Base-by-base conservation (phyloP, 257 asterid genomes). In the Primulina eburnea region DNA sequence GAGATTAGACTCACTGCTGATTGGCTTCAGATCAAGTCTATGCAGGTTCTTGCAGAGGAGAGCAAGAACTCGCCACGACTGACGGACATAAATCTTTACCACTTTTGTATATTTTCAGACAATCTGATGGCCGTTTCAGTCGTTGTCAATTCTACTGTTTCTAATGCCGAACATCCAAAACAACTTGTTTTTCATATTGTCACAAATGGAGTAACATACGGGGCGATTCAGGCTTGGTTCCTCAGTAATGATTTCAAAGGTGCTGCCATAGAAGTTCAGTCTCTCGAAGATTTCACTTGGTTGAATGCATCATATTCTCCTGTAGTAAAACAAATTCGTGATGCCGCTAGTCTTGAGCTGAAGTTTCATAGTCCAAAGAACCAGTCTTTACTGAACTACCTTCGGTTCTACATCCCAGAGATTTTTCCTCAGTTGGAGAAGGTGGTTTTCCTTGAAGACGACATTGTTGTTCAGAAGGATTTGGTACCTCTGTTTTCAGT, bases 171-270 rank as follows among this genome's bases (percentile, higher is more conserved):
- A 73, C 96, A 89, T 75, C 95, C 97, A 2, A 76, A 78, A 73
- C 96, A 92, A 86, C 92, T 89, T 2, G 92, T 90, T 7, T 92
- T 92, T 78, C 98, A 92, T 66, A 71, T 92, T 0, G 97, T 92
- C 40, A 92, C 98, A 4, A 83, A 84, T 68, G 85, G 82, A 62
- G 78, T 87, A 6, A 85, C 84, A 73, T 85, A 85, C 3, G 95
- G 96, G 56, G 87, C 85, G 6, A 90, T 92, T 96, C 92, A 88
- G 72, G 90, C 94, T 70, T 92, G 97, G 98, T 92, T 90, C 70
- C 76, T 90, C 17, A 68, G 78, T 57, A 84, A 84, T 62, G 92
- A 90, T 80, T 89, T 88, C 56, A 83, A 80, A 86, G 92, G 87
- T 8, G 88, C 92, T 32, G 80, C 89, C 5, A 71, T 92, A 73